Percentiles rank a stretch among this genome's conserved stretches.
Conservation (phyloP, 2,329 filamentous ascomycete species). For the Hypoxylon sp. region DNA sequence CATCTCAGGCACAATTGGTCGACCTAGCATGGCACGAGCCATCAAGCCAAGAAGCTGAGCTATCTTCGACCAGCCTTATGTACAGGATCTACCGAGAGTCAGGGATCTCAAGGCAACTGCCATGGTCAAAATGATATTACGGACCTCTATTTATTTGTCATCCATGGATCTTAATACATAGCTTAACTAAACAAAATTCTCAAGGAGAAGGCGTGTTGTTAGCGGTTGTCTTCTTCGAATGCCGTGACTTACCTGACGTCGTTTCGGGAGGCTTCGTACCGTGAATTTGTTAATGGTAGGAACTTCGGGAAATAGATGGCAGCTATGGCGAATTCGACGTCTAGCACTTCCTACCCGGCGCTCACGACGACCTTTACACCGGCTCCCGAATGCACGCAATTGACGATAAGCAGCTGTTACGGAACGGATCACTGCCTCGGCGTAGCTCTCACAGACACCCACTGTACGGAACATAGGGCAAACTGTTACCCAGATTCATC, state of each 20-base stretch:
- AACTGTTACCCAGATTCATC: constrained; percentile 13
- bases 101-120: not conserved
- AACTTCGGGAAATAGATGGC: not conserved
- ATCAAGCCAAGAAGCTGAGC: not conserved
- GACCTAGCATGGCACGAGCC: constrained; percentile 6
- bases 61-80: not conserved
- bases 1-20: constrained; percentile 1
- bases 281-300: not conserved
- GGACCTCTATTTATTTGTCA: not conserved
- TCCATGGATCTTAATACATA: not conserved
- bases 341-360: not conserved
- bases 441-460: constrained; percentile 4
- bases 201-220: not conserved
- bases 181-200: not conserved
- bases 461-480: not conserved
- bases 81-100: not conserved
- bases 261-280: not conserved
- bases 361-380: constrained; percentile 21
- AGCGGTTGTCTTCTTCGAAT: not conserved
- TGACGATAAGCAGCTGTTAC: constrained; percentile 10
- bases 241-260: not conserved
- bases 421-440: not conserved
- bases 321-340: not conserved
- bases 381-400: constrained; percentile 10
- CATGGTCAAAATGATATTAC: not conserved